phyloP scores from a whole-genome alignment of 176 grass and related monocot genomes.

The Coix lacrymajobi region DNA sequence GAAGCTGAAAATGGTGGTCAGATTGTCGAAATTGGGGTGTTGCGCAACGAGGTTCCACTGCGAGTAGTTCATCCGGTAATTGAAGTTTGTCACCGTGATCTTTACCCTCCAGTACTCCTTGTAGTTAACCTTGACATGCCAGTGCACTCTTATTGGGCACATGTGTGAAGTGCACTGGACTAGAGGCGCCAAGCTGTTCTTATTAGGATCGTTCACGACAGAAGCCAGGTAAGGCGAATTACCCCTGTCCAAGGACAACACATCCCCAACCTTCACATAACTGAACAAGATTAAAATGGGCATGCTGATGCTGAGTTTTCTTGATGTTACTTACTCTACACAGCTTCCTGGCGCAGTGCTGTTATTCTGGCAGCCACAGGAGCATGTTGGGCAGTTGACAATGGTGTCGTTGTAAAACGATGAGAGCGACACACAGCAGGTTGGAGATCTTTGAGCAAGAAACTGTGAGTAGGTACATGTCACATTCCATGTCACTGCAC shows the following conservation, averaged over 20 bases:
- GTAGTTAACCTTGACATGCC: constrained; percentile 90
- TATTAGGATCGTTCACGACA: constrained; percentile 33
- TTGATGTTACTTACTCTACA: constrained; percentile 51
- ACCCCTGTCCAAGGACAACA: constrained; percentile 36
- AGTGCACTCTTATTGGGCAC: constrained; percentile 92
- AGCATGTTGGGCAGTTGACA: constrained; percentile 64
- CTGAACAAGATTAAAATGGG: background rate
- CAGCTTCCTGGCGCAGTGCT: constrained; percentile 61
- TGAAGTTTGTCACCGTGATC: constrained; percentile 68
- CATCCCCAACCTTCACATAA: constrained; percentile 18
- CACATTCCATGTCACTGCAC: constrained; percentile 76
- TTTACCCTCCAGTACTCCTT: constrained; percentile 80
- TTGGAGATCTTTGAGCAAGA: constrained; percentile 46
- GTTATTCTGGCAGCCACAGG: constrained; percentile 75
- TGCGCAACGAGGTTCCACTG: constrained; percentile 86
- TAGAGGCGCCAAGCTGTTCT: constrained; percentile 47
- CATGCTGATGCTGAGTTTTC: background rate
- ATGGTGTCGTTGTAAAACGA: constrained; percentile 89
- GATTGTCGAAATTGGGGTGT: constrained; percentile 80
- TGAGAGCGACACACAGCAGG: constrained; percentile 73
- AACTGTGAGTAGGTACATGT: constrained; percentile 84
- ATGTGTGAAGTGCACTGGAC: constrained; percentile 80
- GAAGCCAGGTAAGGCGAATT: constrained; percentile 64
- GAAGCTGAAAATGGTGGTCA: constrained; percentile 74
- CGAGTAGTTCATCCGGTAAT: constrained; percentile 79